These are phyloP conservation scores for Russula sp. DNA, from an alignment of 768 basidiomycete genomes.

Conservation along the genomic window DNA sequence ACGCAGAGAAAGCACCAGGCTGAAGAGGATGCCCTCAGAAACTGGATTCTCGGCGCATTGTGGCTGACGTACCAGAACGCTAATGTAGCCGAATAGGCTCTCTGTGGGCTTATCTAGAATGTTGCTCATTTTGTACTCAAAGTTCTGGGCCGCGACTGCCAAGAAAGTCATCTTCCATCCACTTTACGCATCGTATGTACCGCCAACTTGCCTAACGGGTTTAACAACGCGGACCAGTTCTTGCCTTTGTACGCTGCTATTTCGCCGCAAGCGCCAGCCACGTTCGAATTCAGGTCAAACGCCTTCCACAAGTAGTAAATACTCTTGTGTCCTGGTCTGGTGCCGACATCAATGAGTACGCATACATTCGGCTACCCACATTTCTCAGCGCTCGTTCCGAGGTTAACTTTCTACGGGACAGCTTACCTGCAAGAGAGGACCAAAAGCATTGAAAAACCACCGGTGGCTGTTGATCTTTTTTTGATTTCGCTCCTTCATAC, in stretches of 20 bases:
- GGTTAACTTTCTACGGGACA: background rate
- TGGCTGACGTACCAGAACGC: slow-evolving; percentile 59
- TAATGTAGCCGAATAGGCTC: slow-evolving; percentile 92
- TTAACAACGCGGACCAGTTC: slow-evolving; percentile 74
- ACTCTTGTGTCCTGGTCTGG: slow-evolving; percentile 79
- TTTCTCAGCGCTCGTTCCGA: background rate
- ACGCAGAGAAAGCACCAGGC: slow-evolving; percentile 95
- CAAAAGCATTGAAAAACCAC: slow-evolving; percentile 98
- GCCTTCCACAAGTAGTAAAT: slow-evolving; percentile 96
- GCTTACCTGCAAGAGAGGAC: slow-evolving; percentile 68
- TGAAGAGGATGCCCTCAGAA: slow-evolving; percentile 26
- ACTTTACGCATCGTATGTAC: background rate
- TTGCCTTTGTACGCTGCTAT: slow-evolving; percentile 90
- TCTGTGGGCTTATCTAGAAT: slow-evolving; percentile 90
- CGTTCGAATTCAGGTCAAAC: slow-evolving; percentile 86
- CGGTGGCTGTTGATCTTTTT: slow-evolving; percentile 97
- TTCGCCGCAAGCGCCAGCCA: slow-evolving; percentile 97
- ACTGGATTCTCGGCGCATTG: background rate
- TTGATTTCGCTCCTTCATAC: slow-evolving; percentile 89
- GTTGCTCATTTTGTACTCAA: slow-evolving; percentile 89
- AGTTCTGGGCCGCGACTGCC: slow-evolving; percentile 88
- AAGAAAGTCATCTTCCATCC: background rate
- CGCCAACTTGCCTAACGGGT: slow-evolving; percentile 62
- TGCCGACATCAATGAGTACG: slow-evolving; percentile 90
- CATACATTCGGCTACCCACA: slow-evolving; percentile 75